phyloP scores from a whole-genome alignment of 2,329 filamentous ascomycete genomes.

The Aureobasidium sp. region DNA sequence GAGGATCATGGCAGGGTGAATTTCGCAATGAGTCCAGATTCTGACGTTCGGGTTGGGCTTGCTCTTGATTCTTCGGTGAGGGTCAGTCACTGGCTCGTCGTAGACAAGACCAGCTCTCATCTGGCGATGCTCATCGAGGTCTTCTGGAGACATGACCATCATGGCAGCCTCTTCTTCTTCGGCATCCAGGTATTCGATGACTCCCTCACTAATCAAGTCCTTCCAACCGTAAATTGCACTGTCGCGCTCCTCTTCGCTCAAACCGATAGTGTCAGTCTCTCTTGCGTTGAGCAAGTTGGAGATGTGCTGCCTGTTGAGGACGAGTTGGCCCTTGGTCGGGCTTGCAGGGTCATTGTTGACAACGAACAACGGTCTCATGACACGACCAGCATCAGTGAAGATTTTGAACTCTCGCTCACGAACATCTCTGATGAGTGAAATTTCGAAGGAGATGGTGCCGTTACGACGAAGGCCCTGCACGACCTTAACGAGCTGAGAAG shows the following conservation, averaged over 20 bases:
- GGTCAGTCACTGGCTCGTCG: constrained; percentile 58
- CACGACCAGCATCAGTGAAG: constrained; percentile 91
- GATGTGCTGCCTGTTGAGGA: constrained; percentile 79
- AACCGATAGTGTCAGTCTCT: constrained; percentile 49
- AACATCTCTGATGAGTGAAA: constrained; percentile 91
- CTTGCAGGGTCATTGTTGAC: constrained; percentile 78
- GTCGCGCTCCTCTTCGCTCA: constrained; percentile 49
- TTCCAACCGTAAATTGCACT: constrained; percentile 74
- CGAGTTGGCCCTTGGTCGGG: constrained; percentile 64
- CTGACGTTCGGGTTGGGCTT: constrained; percentile 79
- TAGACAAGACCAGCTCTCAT: constrained; percentile 28
- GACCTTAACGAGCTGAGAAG: constrained; percentile 65
- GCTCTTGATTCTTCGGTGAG: constrained; percentile 80
- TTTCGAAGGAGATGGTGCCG: constrained; percentile 79
- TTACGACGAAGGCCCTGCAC: constrained; percentile 44
- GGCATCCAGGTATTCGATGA: constrained; percentile 91
- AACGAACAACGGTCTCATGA: constrained; percentile 88
- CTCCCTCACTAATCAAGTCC: constrained; percentile 71
- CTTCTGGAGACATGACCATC: constrained; percentile 98
- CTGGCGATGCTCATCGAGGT: constrained; percentile 56
- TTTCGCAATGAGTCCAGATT: constrained; percentile 96
- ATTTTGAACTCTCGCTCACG: constrained; percentile 97
- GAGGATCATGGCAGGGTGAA: constrained; percentile 97
- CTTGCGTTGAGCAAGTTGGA: constrained; percentile 65
- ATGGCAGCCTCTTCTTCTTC: constrained; percentile 98